Evolutionary conservation across 2,329 filamentous ascomycete genomes (phyloP), one percentile per base, ranked within the genome.

Genomic region (Alternaria longipes): DNA sequence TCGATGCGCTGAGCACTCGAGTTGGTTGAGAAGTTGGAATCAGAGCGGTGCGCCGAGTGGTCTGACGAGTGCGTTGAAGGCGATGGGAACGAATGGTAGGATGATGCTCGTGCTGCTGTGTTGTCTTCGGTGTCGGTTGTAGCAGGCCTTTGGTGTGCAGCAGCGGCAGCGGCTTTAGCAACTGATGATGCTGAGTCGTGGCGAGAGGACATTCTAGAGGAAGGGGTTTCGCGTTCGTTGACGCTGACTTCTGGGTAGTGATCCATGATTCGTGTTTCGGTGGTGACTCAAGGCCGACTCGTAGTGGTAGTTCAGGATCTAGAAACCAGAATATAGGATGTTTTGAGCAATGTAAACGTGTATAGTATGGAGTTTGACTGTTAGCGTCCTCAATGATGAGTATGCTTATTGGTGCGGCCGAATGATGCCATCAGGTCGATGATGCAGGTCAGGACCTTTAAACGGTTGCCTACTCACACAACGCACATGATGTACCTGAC

Each of bases 171-270:
- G 24, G 28, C 50, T 56, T 69, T 69, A 47, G 41, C 28, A 46
- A 66, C 20, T 6, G 66, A 69, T 0, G 67, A 65, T 40, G 47
- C 62, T n/a, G 69, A 71, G 30, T 69, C 64, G 44, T 64, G 66
- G 40, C 66, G 67, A 22, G 59, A 58, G 18, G 57, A 60, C 22
- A 56, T 50, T 38, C 30, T 56, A 14, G 65, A 69, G 4, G 64
- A 60, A 16, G 65, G 53, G 20, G 60, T 62, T 40, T 68, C 66
- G 45, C 65, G 66, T 47, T 69, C 68, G 45, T 65, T 59, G 46
- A 68, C 62, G 12, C 62, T 72, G 59, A 69, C 51, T 65, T 68
- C 50, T 30, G 67, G 70, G 56, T 73, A 72, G 51, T 66, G 65
- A 41, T 72, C 69, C 69, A 72, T 73, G 55, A 41, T 59, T 56